Conservation (phyloP, 2,329 filamentous ascomycete genomes). For the Coniochaeta ligniaria region DNA sequence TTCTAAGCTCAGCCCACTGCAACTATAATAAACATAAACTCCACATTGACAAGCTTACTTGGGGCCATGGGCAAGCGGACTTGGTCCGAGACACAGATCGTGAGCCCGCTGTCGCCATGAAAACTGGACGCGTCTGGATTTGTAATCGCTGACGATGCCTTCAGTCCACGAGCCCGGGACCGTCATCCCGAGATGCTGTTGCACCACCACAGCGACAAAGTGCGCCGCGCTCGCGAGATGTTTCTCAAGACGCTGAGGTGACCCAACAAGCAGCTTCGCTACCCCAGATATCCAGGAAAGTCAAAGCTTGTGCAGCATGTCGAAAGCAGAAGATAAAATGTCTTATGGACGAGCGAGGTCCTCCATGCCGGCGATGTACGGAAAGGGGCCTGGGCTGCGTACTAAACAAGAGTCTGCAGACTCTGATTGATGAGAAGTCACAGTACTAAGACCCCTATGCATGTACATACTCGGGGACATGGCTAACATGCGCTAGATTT, state of each 20-base stretch:
- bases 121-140: background rate
- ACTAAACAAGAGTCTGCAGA: slow-evolving; percentile 32
- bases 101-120: background rate
- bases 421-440: slow-evolving; percentile 31
- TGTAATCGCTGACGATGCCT: background rate
- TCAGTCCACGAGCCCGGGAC: background rate
- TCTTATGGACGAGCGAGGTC: slow-evolving; percentile 30
- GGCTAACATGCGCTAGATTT: background rate
- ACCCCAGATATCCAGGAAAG: slow-evolving; percentile 27
- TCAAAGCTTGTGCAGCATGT: slow-evolving; percentile 32
- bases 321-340: slow-evolving; percentile 36
- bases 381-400: slow-evolving; percentile 29
- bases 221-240: background rate
- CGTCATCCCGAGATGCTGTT: background rate
- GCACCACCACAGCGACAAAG: background rate
- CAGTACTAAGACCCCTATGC: slow-evolving; percentile 19
- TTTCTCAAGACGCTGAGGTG: background rate
- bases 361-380: slow-evolving; percentile 28
- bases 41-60: background rate
- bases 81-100: background rate
- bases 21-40: background rate
- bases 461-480: background rate
- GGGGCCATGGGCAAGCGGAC: background rate
- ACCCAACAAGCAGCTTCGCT: background rate
- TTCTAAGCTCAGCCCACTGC: background rate